Evolutionary conservation across 805 yeast genomes (phyloP).

Genomic region (Tetrapisispora taiwanensis): DNA sequence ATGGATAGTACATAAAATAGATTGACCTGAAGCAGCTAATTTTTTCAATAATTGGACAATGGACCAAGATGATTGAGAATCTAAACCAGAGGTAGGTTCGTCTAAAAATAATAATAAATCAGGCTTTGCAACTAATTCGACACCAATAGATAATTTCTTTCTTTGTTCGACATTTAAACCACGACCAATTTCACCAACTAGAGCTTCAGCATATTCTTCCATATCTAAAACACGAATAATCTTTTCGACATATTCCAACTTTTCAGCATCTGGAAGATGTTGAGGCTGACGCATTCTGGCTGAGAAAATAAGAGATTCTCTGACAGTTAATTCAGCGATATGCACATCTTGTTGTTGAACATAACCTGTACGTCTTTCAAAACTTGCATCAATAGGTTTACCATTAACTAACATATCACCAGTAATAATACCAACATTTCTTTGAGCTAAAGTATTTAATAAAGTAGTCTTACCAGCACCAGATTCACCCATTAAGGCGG

Average conservation of each 20-base stretch:
- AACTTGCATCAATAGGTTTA: constrained; percentile 37
- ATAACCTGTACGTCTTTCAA: constrained; percentile 45
- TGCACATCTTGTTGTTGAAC: constrained; percentile 50
- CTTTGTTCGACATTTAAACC: constrained; percentile 37
- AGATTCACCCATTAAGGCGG: constrained; percentile 56
- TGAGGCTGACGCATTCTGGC: constrained; percentile 44
- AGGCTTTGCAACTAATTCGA: constrained; percentile 40
- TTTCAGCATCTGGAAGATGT: constrained; percentile 31
- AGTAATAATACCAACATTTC: constrained; percentile 44
- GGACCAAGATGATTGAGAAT: constrained; percentile 44
- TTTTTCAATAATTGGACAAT: constrained; percentile 37
- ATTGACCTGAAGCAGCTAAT: constrained; percentile 40
- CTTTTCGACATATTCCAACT: constrained; percentile 40
- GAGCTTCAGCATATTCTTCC: constrained; percentile 44
- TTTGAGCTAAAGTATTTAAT: constrained; percentile 42
- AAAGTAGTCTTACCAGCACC: constrained; percentile 59
- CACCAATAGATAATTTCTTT: constrained; percentile 37
- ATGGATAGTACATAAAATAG: constrained; percentile 46
- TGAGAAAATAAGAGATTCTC: constrained; percentile 36
- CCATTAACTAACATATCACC: constrained; percentile 52
- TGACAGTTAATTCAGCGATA: constrained; percentile 30
- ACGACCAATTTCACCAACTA: constrained; percentile 36
- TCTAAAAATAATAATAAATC: constrained; percentile 37
- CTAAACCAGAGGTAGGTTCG: constrained; percentile 46
- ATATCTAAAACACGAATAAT: constrained; percentile 42